Evolutionary conservation across 306 rosid genomes (phyloP).

Genomic region (Ormosia emarginata): DNA sequence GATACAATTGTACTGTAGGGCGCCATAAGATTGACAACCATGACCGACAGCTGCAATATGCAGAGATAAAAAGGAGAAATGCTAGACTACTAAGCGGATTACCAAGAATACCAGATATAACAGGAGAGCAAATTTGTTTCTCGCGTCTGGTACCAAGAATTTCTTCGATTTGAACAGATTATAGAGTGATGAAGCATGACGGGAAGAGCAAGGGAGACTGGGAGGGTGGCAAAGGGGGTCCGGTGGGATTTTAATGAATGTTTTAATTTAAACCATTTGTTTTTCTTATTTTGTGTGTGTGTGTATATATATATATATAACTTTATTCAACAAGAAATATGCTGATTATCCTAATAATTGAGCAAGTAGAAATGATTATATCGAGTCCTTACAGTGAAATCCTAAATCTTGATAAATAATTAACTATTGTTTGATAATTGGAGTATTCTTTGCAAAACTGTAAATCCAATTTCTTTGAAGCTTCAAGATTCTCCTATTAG

Average conservation of each 20-base stretch:
- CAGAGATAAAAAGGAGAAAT: background rate
- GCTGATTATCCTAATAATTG: background rate
- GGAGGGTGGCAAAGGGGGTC: no score
- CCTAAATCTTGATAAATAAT: no score
- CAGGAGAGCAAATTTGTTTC: no score
- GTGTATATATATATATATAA: no score
- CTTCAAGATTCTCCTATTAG: no score
- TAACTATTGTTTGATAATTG: no score
- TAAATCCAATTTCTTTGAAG: no score
- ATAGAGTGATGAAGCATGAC: background rate
- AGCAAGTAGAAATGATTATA: background rate
- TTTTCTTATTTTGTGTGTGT: no score
- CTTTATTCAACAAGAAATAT: background rate
- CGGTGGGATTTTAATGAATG: no score
- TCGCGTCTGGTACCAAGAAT: no score
- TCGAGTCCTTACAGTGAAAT: background rate
- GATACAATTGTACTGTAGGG: background rate
- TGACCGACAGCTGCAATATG: background rate
- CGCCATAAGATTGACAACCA: background rate
- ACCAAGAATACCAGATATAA: background rate
- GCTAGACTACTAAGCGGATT: background rate
- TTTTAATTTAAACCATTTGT: no score
- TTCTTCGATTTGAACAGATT: background rate
- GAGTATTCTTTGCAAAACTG: no score
- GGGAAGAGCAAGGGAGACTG: background rate